A percentile compares a stretch with the other conserved stretches of the same genome.
These are phyloP conservation scores for Pichia sp. DNA, from an alignment of 1,139 yeast species.

Conservation along the genomic window DNA sequence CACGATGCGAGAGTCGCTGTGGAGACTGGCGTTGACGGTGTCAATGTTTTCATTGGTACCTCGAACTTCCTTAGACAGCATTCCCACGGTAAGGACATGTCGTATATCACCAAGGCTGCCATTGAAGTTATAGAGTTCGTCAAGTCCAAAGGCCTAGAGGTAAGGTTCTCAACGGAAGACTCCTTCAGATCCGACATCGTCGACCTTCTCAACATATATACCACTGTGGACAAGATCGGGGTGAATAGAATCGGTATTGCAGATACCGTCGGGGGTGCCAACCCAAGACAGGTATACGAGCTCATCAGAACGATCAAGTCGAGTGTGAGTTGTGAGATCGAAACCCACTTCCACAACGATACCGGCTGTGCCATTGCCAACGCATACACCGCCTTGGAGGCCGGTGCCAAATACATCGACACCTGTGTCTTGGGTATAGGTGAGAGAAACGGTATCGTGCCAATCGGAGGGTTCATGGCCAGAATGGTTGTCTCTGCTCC, in stretches of 20 bases:
- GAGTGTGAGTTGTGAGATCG: slow-evolving; percentile 54
- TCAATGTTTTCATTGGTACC: slow-evolving; percentile 56
- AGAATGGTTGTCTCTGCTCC: slow-evolving; percentile 60
- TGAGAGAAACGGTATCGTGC: slow-evolving; percentile 59
- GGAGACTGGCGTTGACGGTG: slow-evolving; percentile 59
- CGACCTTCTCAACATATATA: slow-evolving; percentile 52
- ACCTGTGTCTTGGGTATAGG: slow-evolving; percentile 58
- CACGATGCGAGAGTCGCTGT: slow-evolving; percentile 56
- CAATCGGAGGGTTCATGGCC: slow-evolving; percentile 59
- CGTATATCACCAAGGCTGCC: slow-evolving; percentile 48
- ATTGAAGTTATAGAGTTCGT: slow-evolving; percentile 55
- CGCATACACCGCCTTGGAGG: slow-evolving; percentile 58
- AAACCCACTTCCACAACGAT: slow-evolving; percentile 59
- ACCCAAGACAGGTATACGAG: slow-evolving; percentile 58
- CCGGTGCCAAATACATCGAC: slow-evolving; percentile 56
- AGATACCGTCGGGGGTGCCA: slow-evolving; percentile 60
- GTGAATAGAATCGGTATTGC: slow-evolving; percentile 60
- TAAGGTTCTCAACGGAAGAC: slow-evolving; percentile 54
- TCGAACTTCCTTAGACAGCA: slow-evolving; percentile 50
- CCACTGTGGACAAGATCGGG: slow-evolving; percentile 55
- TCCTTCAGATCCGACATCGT: slow-evolving; percentile 57
- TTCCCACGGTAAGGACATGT: slow-evolving; percentile 55
- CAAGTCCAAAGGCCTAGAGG: slow-evolving; percentile 54
- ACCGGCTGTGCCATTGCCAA: slow-evolving; percentile 62
- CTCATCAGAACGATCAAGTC: slow-evolving; percentile 54